Evolutionary conservation across 257 asterid species (phyloP).

Genomic region (Pogostemon cablin): DNA sequence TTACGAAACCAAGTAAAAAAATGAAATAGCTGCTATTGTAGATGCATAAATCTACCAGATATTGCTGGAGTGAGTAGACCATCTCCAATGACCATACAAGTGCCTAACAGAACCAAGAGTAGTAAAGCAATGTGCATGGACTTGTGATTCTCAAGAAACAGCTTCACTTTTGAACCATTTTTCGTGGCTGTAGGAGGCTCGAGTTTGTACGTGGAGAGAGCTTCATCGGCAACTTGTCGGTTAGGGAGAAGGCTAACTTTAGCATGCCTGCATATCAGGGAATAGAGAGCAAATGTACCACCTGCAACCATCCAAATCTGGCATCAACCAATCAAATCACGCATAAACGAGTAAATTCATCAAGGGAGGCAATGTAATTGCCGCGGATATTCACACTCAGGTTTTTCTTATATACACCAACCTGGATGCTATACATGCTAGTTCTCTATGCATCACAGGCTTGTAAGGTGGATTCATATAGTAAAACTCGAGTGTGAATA

Average conservation of each 20-base stretch:
- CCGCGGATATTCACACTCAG: no score
- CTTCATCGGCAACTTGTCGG: constrained; percentile 83
- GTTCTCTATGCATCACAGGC: no score
- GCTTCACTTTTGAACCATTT: constrained; percentile 67
- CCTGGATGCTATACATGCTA: no score
- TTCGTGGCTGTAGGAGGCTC: constrained; percentile 72
- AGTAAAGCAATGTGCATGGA: constrained; percentile 79
- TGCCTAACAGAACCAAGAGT: constrained; percentile 84
- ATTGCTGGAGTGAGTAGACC: constrained; percentile 97
- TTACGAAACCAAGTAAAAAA: not conserved
- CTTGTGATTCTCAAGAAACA: constrained; percentile 82
- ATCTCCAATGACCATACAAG: constrained; percentile 99
- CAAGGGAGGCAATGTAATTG: not conserved
- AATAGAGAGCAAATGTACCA: constrained; percentile 95
- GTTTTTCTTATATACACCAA: no score
- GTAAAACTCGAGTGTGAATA: no score
- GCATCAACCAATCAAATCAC: not conserved
- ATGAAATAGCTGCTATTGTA: not conserved
- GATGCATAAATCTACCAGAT: constrained; percentile 56
- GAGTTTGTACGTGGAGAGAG: constrained; percentile 83
- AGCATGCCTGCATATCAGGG: constrained; percentile 94
- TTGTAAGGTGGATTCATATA: no score
- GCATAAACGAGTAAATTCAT: not conserved
- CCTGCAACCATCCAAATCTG: constrained; percentile 52
- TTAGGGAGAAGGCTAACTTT: constrained; percentile 95